phyloP scores from a whole-genome alignment of 2,329 filamentous ascomycete species.

The Myrmaecium sp. region DNA sequence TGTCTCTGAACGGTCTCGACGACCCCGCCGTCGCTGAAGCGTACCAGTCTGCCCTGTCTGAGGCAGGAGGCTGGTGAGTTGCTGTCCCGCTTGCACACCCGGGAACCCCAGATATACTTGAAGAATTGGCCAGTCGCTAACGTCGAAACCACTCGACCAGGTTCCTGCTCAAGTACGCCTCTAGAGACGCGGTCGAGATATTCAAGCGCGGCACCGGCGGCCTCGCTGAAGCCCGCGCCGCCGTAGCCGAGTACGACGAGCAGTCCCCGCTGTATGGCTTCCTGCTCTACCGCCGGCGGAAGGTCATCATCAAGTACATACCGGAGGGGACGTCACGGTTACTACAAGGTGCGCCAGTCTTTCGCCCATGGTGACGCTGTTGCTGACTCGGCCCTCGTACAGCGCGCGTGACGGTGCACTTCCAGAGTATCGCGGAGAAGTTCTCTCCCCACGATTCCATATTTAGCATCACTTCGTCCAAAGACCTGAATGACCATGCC shows the following conservation, averaged over 20 bases:
- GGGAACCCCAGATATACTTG: constrained; percentile 3
- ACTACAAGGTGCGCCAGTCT: constrained; percentile 58
- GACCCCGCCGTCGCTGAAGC: constrained; percentile 65
- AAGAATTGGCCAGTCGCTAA: constrained; percentile 10
- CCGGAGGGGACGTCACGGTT: constrained; percentile 82
- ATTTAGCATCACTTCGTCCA: constrained; percentile 56
- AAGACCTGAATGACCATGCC: constrained; percentile 73
- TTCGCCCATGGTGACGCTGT: constrained; percentile 1
- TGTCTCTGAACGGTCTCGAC: constrained; percentile 96
- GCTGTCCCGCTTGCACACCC: constrained; percentile 4
- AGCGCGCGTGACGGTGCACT: constrained; percentile 69
- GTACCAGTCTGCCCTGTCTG: constrained; percentile 59
- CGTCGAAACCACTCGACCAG: constrained; percentile 32
- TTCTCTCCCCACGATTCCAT: constrained; percentile 78
- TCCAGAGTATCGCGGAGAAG: constrained; percentile 41
- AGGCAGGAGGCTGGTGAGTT: constrained; percentile 86
- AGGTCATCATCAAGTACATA: constrained; percentile 81
- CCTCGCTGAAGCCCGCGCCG: constrained; percentile 64
- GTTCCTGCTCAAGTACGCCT: constrained; percentile 86
- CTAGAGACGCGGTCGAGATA: constrained; percentile 74
- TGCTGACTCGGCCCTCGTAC: constrained; percentile 12
- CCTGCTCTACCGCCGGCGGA: constrained; percentile 73
- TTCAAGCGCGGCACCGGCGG: constrained; percentile 63
- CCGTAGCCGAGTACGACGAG: constrained; percentile 64
- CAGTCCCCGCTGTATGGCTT: constrained; percentile 83